Evolutionary conservation across 345 rosid genomes (phyloP).

Genomic region (Crucihimalaya himalaica): DNA sequence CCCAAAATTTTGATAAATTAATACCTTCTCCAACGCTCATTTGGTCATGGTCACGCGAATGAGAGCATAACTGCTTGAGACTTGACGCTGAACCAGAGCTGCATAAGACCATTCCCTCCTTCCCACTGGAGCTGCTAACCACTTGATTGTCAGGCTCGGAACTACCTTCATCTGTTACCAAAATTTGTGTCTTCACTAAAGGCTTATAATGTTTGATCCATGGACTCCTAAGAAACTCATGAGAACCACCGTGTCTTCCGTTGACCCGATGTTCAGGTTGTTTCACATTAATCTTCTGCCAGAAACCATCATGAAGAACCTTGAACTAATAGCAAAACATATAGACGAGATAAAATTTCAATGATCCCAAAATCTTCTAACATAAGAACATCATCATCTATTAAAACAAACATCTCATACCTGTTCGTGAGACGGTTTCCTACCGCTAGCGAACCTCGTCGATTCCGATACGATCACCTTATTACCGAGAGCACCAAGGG

Average conservation of each 20-base stretch:
- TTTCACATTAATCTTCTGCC: constrained; percentile 62
- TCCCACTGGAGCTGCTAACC: constrained; percentile 36
- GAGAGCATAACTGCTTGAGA: constrained; percentile 34
- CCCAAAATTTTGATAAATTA: neutral
- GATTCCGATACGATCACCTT: constrained; percentile 40
- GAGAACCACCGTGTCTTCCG: constrained; percentile 35
- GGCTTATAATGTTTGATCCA: constrained; percentile 71
- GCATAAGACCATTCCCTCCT: constrained; percentile 35
- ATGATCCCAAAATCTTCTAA: neutral
- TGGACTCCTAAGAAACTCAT: constrained; percentile 47
- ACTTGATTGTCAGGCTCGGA: constrained; percentile 34
- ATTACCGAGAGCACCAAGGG: constrained; percentile 47
- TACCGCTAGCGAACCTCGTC: constrained; percentile 21
- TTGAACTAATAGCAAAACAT: constrained; percentile 50
- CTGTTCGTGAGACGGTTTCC: constrained; percentile 56
- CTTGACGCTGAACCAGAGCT: constrained; percentile 38
- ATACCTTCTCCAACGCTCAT: constrained; percentile 51
- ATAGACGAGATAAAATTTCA: constrained; percentile 6
- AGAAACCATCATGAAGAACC: constrained; percentile 67
- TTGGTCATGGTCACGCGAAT: constrained; percentile 34
- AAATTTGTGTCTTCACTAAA: constrained; percentile 30
- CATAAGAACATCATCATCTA: neutral
- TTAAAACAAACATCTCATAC: constrained; percentile 47
- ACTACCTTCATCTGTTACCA: constrained; percentile 18
- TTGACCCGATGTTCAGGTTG: constrained; percentile 47